phyloP scores from a whole-genome alignment of 192 early-diverging fungal genomes.

The Linnemannia zychae region DNA sequence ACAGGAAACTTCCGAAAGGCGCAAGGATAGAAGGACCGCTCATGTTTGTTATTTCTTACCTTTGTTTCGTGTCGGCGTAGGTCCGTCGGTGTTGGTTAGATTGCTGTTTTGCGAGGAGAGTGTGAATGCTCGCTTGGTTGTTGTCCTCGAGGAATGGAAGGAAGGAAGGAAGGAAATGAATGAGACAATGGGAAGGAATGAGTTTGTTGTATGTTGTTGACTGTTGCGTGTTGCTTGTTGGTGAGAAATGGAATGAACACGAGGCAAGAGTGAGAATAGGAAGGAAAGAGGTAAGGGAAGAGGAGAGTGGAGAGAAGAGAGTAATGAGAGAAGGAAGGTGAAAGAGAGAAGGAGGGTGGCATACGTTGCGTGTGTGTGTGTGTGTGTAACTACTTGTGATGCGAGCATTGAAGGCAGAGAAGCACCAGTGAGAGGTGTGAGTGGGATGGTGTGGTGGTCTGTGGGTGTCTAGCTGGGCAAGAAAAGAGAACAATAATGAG shows the following conservation, averaged over 20 bases:
- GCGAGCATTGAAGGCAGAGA: conserved; percentile 6
- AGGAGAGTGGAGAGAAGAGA: conserved; percentile 1
- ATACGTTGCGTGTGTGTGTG: too few species aligned
- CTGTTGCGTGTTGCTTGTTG: background rate
- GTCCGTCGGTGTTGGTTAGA: background rate
- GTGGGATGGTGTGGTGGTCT: too few species aligned
- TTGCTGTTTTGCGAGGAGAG: background rate
- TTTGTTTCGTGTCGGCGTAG: too few species aligned
- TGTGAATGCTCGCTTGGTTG: background rate
- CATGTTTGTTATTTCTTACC: too few species aligned
- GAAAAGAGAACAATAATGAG: conserved; percentile 11
- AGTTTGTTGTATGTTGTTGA: background rate
- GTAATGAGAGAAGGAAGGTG: conserved; percentile 40
- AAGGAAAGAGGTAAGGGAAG: background rate
- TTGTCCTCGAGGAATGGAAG: background rate
- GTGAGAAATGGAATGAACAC: background rate
- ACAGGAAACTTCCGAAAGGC: too few species aligned
- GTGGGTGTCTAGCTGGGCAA: background rate
- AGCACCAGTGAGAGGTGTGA: conserved; percentile 25
- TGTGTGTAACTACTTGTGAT: conserved; percentile 28
- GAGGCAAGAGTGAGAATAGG: too few species aligned
- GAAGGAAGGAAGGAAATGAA: conserved; percentile 12
- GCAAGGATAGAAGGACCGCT: too few species aligned
- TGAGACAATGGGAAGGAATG: conserved; percentile 5
- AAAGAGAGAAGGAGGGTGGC: conserved; percentile 41